Base-by-base conservation (phyloP, 179 eudicot species). In the Amaranthus tricolor region DNA sequence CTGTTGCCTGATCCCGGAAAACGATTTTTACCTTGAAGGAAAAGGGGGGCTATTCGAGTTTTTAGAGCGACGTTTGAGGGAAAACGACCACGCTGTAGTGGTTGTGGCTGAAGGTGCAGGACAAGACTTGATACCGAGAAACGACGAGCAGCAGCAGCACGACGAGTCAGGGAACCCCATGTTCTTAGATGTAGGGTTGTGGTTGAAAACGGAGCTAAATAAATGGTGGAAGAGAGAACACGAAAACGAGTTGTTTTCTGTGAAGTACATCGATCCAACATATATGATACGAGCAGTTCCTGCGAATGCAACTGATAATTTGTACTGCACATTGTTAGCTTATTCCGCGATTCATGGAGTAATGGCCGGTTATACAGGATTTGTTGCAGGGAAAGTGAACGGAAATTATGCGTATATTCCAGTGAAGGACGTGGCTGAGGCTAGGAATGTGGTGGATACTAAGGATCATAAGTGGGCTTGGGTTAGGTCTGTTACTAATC, bases 51-150 rank as follows among this genome's bases (percentile, higher is more conserved):
- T 92, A 2, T 79, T 90, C 17, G 92, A 92, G 68, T 92, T 87
- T 55, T 80, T 92, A 0, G 88, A 83, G 14, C 31, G 68, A 1
- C 68, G 84, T 13, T 77, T 92, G 13, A 84, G 77, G 20, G 79
- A 81, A 7, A 87, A 81, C 4, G 92, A 93, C 0, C 97, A 89
- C 60, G 91, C 88, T 2, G 97, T 92, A 1, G 62, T 92, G 5
- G 97, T 92, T 0, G 91, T 90, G 13, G 97, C 97, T 6, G 96
- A 92, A 78, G 97, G 97, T 0, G 96, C 97, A 0, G 97, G 97
- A 0, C 96, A 92, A 45, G 84, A 81, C 61, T 24, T 90, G 54
- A 90, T 91, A 16, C 94, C 89, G 1, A 83, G 88, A 43, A 81
- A 57, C 5, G 85, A 83, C 9, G 81, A 84, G 43, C 83, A 87